A percentile compares a stretch with the other conserved stretches of the same genome.
Conservation (phyloP, 257 asterid species). For the Solanum piurae region DNA sequence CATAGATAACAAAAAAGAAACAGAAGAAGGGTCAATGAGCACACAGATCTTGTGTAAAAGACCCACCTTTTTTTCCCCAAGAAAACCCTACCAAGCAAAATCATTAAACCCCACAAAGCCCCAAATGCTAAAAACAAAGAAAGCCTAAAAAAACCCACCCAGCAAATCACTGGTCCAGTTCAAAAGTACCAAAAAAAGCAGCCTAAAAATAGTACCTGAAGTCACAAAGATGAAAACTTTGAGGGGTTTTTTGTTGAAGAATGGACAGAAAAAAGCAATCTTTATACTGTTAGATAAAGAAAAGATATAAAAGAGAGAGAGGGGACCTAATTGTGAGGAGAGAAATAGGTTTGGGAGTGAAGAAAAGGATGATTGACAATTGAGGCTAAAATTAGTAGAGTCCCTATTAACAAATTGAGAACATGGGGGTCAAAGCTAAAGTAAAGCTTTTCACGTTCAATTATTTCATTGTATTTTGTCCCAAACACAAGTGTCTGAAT, state of each 20-base stretch:
- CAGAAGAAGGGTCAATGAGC: slow-evolving; percentile 35
- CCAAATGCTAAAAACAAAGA: slow-evolving; percentile 28
- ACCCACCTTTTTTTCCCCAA: slow-evolving; percentile 30
- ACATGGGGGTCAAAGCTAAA: slow-evolving; percentile 29
- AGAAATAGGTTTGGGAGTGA: slow-evolving; percentile 27
- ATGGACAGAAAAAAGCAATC: slow-evolving; percentile 21
- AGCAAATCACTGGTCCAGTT: slow-evolving; percentile 43
- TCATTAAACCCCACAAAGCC: slow-evolving; percentile 44
- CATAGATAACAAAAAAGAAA: slow-evolving; percentile 23
- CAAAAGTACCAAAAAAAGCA: slow-evolving; percentile 33
- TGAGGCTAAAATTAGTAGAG: background rate
- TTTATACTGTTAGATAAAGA: slow-evolving; percentile 28
- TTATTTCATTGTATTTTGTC: slow-evolving; percentile 53
- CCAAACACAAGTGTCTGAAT: slow-evolving; percentile 27
- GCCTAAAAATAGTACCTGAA: slow-evolving; percentile 30
- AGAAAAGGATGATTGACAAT: slow-evolving; percentile 2
- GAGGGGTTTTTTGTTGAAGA: slow-evolving; percentile 19
- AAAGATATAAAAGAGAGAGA: slow-evolving; percentile 12
- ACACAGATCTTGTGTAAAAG: slow-evolving; percentile 62
- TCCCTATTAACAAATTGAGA: background rate
- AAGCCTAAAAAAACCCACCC: slow-evolving; percentile 37
- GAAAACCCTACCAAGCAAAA: slow-evolving; percentile 52
- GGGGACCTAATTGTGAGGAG: slow-evolving; percentile 5
- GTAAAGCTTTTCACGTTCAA: slow-evolving; percentile 50
- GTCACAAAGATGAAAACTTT: slow-evolving; percentile 61